phyloP scores from a whole-genome alignment of 148 eudicot species.

The Chenopodium suecicum region DNA sequence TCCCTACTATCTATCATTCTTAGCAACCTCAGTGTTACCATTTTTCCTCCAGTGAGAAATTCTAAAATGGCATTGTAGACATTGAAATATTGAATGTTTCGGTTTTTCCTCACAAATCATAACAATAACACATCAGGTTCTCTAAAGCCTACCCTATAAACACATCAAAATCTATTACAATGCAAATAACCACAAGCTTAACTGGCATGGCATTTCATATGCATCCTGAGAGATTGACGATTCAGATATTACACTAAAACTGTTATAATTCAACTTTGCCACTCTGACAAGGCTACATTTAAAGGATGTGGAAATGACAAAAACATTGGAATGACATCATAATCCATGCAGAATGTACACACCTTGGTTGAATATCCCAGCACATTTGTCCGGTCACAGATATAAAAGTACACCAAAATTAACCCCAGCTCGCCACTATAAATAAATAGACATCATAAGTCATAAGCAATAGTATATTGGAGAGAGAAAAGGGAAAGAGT shows the following conservation, averaged over 20 bases:
- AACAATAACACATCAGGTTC: no score
- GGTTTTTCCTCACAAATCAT: no score
- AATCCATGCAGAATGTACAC: not conserved
- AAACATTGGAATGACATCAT: not conserved
- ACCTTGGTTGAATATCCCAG: conserved; percentile 84
- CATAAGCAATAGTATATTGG: not conserved
- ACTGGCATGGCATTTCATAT: not conserved
- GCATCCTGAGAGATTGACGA: not conserved
- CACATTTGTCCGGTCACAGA: conserved; percentile 81
- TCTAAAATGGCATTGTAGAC: no score
- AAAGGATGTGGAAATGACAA: not conserved
- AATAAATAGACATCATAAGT: conserved; percentile 16
- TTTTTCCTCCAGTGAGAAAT: no score
- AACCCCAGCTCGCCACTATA: conserved; percentile 80
- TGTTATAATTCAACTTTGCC: not conserved
- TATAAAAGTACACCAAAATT: conserved; percentile 68
- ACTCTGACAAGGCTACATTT: not conserved
- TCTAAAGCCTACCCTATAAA: no score
- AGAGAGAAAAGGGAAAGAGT: not conserved
- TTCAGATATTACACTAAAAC: no score
- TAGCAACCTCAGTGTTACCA: not conserved
- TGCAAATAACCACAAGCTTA: not conserved
- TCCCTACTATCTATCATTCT: not conserved
- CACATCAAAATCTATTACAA: not conserved
- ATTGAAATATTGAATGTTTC: no score